Conservation (phyloP, 441 rosid genomes). For the Gossypium trilobum region DNA sequence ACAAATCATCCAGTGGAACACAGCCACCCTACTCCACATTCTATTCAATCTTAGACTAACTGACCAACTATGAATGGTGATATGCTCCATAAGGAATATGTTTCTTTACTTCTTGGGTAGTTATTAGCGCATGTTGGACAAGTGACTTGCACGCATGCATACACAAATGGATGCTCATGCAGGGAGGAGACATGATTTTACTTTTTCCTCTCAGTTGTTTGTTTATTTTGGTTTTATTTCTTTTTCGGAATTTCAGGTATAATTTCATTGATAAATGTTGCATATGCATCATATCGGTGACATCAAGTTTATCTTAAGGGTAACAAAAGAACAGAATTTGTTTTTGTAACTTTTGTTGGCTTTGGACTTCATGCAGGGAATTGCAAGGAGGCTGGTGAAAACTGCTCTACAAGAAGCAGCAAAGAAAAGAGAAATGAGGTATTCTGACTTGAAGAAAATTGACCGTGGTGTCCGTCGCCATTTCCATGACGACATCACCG, state of each 20-base stretch:
- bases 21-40: background rate
- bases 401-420: slow-evolving; percentile 72
- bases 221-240: too few relatives aligned
- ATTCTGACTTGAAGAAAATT: slow-evolving; percentile 90
- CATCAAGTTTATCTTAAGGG: background rate
- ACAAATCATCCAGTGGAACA: background rate
- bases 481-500: slow-evolving; percentile 96
- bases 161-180: too few relatives aligned
- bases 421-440: slow-evolving; percentile 81
- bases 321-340: background rate
- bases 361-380: slow-evolving; percentile 51
- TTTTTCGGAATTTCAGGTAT: too few relatives aligned
- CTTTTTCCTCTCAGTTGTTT: too few relatives aligned
- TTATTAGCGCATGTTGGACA: too few relatives aligned
- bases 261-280: too few relatives aligned
- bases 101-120: too few relatives aligned
- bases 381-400: slow-evolving; percentile 80
- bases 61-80: too few relatives aligned
- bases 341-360: background rate
- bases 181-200: too few relatives aligned
- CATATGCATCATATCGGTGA: too few relatives aligned
- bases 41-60: background rate
- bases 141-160: too few relatives aligned
- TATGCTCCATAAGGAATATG: too few relatives aligned
- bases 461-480: slow-evolving; percentile 87